Conservation (phyloP, 1,139 yeast genomes). For the Debaryomyces fabryi region DNA sequence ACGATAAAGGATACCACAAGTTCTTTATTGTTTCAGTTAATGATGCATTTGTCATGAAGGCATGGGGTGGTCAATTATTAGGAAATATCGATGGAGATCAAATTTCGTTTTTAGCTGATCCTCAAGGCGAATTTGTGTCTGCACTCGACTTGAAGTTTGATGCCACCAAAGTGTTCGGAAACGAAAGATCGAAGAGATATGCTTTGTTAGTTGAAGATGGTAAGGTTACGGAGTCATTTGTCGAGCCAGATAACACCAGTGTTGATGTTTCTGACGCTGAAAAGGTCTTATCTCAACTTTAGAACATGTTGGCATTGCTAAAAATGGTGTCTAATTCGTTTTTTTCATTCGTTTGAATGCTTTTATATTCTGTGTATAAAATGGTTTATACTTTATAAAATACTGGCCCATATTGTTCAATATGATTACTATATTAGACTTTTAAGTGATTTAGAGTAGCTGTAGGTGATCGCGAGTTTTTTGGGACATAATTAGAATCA, state of each 20-base stretch:
- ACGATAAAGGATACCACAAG: conserved; percentile 62
- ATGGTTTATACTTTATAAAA: too few species aligned
- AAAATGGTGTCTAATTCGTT: not conserved
- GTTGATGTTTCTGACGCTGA: conserved; percentile 53
- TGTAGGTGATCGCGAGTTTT: not conserved
- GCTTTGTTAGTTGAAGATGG: conserved; percentile 80
- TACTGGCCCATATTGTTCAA: too few species aligned
- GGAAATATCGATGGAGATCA: conserved; percentile 33
- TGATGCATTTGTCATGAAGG: conserved; percentile 82
- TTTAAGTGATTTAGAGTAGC: too few species aligned
- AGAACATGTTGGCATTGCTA: not conserved
- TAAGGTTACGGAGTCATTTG: conserved; percentile 61
- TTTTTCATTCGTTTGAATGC: not conserved
- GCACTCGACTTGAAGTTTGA: conserved; percentile 70
- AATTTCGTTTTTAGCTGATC: conserved; percentile 73
- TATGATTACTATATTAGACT: too few species aligned
- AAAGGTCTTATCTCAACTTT: conserved; percentile 30
- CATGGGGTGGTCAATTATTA: conserved; percentile 63
- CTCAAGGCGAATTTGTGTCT: conserved; percentile 68
- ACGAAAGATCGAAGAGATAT: conserved; percentile 72
- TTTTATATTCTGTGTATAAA: not conserved
- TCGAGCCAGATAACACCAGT: conserved; percentile 82
- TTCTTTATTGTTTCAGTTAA: conserved; percentile 77
- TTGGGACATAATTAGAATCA: not conserved
- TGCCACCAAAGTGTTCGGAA: conserved; percentile 73